Evolutionary conservation across 306 rosid species (phyloP).

Genomic region (Quercus suber): DNA sequence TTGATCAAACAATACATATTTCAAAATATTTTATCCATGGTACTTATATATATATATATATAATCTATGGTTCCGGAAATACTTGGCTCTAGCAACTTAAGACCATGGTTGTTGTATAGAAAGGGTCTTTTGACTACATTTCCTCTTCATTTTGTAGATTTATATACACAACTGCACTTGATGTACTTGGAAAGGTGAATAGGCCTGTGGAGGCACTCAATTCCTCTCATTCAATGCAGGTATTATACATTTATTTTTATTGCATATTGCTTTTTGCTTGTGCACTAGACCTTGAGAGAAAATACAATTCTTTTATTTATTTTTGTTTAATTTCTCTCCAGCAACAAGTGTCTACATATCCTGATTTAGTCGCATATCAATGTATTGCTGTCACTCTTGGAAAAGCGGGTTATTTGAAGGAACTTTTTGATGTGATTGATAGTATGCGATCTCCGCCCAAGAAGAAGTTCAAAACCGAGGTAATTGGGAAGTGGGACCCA

Average conservation of each 20-base stretch:
- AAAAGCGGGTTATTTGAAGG: constrained; percentile 87
- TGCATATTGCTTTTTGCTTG: constrained; percentile 19
- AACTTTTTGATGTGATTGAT: constrained; percentile 90
- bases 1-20: neutral
- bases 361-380: constrained; percentile 89
- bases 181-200: constrained; percentile 85
- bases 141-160: constrained; percentile 40
- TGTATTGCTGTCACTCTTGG: constrained; percentile 89
- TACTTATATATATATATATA: no score
- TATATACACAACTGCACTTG: constrained; percentile 78
- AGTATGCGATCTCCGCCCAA: constrained; percentile 79
- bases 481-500: constrained; percentile 83
- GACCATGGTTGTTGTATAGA: neutral
- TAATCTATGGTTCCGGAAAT: neutral
- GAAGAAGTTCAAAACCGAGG: constrained; percentile 69
- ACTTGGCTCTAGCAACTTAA: neutral
- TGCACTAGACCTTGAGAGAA: constrained; percentile 13
- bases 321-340: constrained; percentile 41
- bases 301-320: constrained; percentile 9
- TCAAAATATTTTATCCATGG: no score
- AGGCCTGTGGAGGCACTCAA: constrained; percentile 93
- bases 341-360: constrained; percentile 89
- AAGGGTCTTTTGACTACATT: neutral
- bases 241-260: constrained; percentile 19
- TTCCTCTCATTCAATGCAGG: constrained; percentile 79